Base-by-base conservation (phyloP, 2,329 filamentous ascomycete species). In the Aspergillus eucalypticola region DNA sequence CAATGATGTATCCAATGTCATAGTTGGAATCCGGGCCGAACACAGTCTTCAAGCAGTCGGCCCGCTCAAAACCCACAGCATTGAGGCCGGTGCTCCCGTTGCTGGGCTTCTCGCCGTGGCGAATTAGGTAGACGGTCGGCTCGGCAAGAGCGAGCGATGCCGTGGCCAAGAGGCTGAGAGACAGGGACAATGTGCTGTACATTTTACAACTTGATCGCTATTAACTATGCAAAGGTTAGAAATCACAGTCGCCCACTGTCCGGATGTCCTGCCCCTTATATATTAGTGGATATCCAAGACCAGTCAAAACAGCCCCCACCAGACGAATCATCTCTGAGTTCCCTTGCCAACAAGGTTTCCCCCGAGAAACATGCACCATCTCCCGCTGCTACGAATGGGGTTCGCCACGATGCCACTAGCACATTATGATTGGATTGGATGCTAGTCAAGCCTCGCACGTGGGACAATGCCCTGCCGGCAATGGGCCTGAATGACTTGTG, bases 51-150 rank as follows among this genome's bases (percentile, higher is more conserved):
- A 88, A 73, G 63, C 86, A 88, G 66, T 88, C 82, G 0, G 86
- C 83, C 15, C 86, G 83, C 71, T 85, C 60, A 56, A 79, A 63
- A n/a, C 86, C 86, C 60, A 80, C 67, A 0, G 78, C 65, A 58
- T 72, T 84, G 49, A 88, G 75, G 2, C 84, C 85, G 59, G 80
- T 73, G 35, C 76, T 75, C 15, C 79, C 78, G 39, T 78, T 71
- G 1, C 67, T 59, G 2, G 86, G 85, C 72, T 88, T 88, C 71
- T 88, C 86, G 60, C 86, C 86, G 64, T 88, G 86, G 17, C 86
- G 83, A 69, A 88, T 88, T 8, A 88, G 74, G 68, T 86, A 88
- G 32, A 88, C 82, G 0, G 81, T 87, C 1, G 84, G 80, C 8
- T 64, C 60, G 13, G 70, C 69, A 3, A 61, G 56, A 17, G 57